Evolutionary conservation across 495 filamentous ascomycete genomes (phyloP), one percentile per base, ranked within the genome.

Genomic region (Tetracladium setigerum): DNA sequence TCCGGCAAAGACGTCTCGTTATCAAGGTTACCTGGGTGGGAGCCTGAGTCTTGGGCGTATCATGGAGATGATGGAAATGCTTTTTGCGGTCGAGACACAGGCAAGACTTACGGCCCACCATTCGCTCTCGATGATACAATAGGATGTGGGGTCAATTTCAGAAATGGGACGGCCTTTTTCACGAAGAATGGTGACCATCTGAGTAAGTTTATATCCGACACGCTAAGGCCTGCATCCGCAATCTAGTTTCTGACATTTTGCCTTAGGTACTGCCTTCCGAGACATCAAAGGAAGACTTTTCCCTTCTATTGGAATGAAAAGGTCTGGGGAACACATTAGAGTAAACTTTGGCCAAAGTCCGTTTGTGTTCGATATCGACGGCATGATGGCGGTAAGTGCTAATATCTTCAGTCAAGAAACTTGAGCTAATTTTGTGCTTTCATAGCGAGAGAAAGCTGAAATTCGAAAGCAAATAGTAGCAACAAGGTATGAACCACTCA

Each of bases 61-160:
- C 92, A 99, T 59, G 90, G 92, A 18, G 94, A 99, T 61, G 92
- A 99, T 63, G 92, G 92, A 24, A 81, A 90, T 53, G 80, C 80
- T 36, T 99, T 94, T 58, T 78, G 83, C 27, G 55, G 48, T 15
- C 54, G 82, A 40, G 81, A 77, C 15, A 77, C 78, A 32, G 88
- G 91, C 7, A 87, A 87, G 57, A 60, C 72, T 31, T 89, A 86
- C 63, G 86, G 84, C 0, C 84, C 83, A 44, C 79, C 77, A n/a
- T 90, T 83, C 59, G 50, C 50, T 15, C 39, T 43, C 7, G 73
- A 77, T n/a, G 92, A 99, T 69, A 81, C 83, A 5, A 81, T 97
- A 33, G 92, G 92, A 2, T 97, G 94, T 61, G 87, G 94, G 15
- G 76, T 99, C 36, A 95, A 99, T 61, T 97, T 97, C 60, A 78